These are phyloP conservation scores for Myxozyma sirexii DNA, from an alignment of 805 yeast species.

Conservation along the genomic window DNA sequence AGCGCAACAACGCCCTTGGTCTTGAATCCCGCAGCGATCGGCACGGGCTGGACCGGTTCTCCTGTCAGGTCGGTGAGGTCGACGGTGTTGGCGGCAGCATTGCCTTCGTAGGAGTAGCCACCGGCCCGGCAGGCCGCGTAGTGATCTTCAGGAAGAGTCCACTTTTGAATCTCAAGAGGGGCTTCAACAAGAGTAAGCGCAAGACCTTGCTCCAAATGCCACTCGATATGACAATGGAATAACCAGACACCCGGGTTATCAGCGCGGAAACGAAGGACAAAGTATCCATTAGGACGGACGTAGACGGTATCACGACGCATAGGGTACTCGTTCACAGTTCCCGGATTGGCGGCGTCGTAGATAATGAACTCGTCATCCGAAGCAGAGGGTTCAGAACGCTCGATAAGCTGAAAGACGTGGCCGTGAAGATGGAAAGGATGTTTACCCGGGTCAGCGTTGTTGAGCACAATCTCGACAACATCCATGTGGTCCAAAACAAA, in stretches of 20 bases:
- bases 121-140: conserved; percentile 57
- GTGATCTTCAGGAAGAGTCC: conserved; percentile 65
- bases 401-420: conserved; percentile 79
- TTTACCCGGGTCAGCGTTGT: conserved; percentile 85
- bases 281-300: conserved; percentile 80
- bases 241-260: conserved; percentile 98
- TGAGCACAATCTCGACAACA: conserved; percentile 76
- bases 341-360: conserved; percentile 56
- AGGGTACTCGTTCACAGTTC: conserved; percentile 72
- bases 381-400: conserved; percentile 64
- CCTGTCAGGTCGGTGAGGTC: conserved; percentile 69
- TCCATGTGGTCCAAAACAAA: conserved; percentile 67
- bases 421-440: conserved; percentile 99
- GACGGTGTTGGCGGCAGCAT: conserved; percentile 82
- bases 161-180: conserved; percentile 63
- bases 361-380: conserved; percentile 57
- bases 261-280: conserved; percentile 84
- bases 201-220: conserved; percentile 96
- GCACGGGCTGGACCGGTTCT: conserved; percentile 63
- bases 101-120: conserved; percentile 63
- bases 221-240: conserved; percentile 98
- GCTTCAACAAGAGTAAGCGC: conserved; percentile 82
- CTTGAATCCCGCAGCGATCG: conserved; percentile 86
- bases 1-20: conserved; percentile 93
- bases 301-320: conserved; percentile 81